Evolutionary conservation across 164 flowering plant species (phyloP), one percentile per base, ranked within the genome.

Genomic region (Dillenia suffruticosa): DNA sequence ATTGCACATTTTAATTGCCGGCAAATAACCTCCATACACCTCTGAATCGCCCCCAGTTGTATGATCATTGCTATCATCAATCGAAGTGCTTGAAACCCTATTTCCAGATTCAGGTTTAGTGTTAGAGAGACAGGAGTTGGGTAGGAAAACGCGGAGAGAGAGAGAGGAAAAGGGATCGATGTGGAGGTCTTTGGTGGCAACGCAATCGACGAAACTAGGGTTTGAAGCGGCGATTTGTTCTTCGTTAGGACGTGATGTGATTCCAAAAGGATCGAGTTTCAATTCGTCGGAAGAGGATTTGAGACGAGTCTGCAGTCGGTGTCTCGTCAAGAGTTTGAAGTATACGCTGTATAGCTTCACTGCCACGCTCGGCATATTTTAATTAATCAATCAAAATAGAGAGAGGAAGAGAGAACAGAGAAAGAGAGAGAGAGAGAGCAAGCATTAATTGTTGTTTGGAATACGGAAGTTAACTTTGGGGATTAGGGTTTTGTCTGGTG

Each of bases 101-200:
- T 15, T 51, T 62, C 61, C 50, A 12, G 78, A 44, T 65, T 54
- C 50, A 13, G 72, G 9, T 26, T 15, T 46, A 5, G 70, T 8
- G 7, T 56, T 57, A 7, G 46, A 15, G 8, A 82, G 77, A 43
- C 70, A 78, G 2, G 84, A 67, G 1, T 84, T 85, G 0, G 91
- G 94, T 51, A 88, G 79, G 68, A 84, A 88, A 57, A 85, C 77
- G 16, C 90, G 79, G 40, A 85, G 46, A 6, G 86, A 76, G 48
- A 88, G 79, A 54, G 89, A 77, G 16, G 88, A 74, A 46, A 59
- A 67, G 51, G 93, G 76, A 48, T 87, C 90, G 53, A 93, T 86
- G 64, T 93, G 98, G 56, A 90, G 82, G 63, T 93, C 97, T 67
- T 93, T 93, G 50, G 96, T 90, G 59, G 98, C 97, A 13, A 93